A percentile compares a stretch with the other conserved stretches of the same genome.
Evolutionary conservation across 257 asterid species (phyloP).

Genomic region (Solanum infundibuliforme): DNA sequence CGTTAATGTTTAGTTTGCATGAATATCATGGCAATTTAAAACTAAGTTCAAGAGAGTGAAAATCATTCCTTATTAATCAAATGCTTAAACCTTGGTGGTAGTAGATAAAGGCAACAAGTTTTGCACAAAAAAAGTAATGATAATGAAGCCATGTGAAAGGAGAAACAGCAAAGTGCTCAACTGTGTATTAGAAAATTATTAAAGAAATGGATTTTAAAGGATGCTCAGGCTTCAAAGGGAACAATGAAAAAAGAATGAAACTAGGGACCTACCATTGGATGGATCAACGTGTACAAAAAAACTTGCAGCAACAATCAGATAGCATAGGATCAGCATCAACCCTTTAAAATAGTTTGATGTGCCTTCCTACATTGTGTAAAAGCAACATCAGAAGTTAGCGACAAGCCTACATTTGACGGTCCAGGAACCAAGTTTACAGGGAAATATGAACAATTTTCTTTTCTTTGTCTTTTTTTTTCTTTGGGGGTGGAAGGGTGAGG

Average conservation of each 20-base stretch:
- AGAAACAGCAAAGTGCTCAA: background rate
- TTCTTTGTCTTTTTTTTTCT: background rate
- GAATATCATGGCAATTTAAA: background rate
- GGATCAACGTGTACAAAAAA: conserved; percentile 38
- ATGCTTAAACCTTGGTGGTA: background rate
- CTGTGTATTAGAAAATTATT: background rate
- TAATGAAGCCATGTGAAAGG: background rate
- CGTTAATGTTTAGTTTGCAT: background rate
- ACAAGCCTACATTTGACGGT: background rate
- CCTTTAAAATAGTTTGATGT: conserved; percentile 50
- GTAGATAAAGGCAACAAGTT: background rate
- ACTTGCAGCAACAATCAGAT: conserved; percentile 56
- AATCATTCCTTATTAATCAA: background rate
- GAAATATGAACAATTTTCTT: background rate
- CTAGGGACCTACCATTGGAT: conserved; percentile 39
- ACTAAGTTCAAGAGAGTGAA: background rate
- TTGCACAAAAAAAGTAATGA: background rate
- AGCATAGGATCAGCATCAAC: conserved; percentile 47
- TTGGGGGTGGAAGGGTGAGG: background rate
- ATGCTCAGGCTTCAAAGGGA: background rate
- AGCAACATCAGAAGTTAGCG: background rate
- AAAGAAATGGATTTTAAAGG: background rate
- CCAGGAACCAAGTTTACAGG: background rate
- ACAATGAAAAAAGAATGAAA: background rate
- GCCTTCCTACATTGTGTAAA: conserved; percentile 34